A percentile compares a stretch with the other conserved stretches of the same genome.
Evolutionary conservation across 805 yeast genomes (phyloP).

Genomic region (Starmerella bacillaris): DNA sequence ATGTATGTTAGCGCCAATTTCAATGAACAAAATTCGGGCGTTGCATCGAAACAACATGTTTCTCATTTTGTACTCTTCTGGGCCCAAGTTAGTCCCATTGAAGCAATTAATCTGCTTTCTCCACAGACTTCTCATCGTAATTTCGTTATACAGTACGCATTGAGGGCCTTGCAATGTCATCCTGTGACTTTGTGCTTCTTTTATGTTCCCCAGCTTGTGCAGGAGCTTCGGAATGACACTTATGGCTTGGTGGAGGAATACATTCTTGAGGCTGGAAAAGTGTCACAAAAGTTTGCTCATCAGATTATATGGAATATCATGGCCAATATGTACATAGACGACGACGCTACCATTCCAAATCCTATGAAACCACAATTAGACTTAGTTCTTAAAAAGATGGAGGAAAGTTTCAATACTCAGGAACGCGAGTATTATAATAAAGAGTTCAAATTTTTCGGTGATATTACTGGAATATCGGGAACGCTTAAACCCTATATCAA

Average conservation of each 20-base stretch:
- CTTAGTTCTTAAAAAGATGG: conserved; percentile 47
- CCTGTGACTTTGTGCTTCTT: conserved; percentile 81
- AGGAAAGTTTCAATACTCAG: conserved; percentile 36
- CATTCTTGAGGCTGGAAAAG: conserved; percentile 79
- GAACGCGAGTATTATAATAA: conserved; percentile 55
- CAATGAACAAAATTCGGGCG: not conserved
- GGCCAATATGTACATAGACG: conserved; percentile 83
- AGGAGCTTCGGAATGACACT: conserved; percentile 65
- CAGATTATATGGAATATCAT: conserved; percentile 96
- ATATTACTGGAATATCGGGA: conserved; percentile 86
- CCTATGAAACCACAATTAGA: conserved; percentile 69
- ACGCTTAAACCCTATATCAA: conserved; percentile 87
- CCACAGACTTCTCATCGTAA: conserved; percentile 55
- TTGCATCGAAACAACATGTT: conserved; percentile 18
- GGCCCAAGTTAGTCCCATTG: conserved; percentile 64
- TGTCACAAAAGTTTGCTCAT: conserved; percentile 82
- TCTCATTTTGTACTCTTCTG: conserved; percentile 35
- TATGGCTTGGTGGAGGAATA: conserved; percentile 71
- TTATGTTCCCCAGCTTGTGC: conserved; percentile 96
- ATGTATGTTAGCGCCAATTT: not conserved
- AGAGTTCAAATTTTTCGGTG: conserved; percentile 78
- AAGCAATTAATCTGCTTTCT: conserved; percentile 64
- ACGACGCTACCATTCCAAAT: conserved; percentile 67
- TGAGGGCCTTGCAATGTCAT: conserved; percentile 74
- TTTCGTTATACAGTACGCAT: conserved; percentile 62